Evolutionary conservation across 441 rosid species (phyloP), one percentile per base, ranked within the genome.

Genomic region (Gossypium aridum): DNA sequence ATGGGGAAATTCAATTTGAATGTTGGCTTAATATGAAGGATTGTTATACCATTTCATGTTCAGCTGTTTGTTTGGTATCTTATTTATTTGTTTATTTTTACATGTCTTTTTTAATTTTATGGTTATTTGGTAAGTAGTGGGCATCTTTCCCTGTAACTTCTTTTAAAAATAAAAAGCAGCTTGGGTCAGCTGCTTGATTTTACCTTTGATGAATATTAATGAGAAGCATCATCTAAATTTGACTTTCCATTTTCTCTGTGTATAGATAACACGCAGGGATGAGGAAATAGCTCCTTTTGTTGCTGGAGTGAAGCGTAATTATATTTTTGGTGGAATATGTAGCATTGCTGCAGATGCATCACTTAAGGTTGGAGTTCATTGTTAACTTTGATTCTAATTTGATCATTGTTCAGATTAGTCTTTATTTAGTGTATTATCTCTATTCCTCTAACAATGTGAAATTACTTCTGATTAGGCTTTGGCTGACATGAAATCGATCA

Each of bases 321-420:
- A 92, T 82, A 90, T 96, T 77, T 96, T 94, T 83, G 98, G 98
- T 82, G 99, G 99, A 83, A 92, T 96, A 72, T 91, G 97, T 81
- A 80, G 90, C 71, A 65, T 90, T 77, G 99, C 98, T n/a, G 91
- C 97, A 75, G 84, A 80, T 85, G 89, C 95, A 20, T 92, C 95
- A 75, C 85, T 94, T 80, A 94, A 96, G 99, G 99, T 94, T 70
- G 78, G 80, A 20, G 45, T 66, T 17, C 67, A 76, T 19, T 54
- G 39, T 8, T 61, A 57, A 65, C 59, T 1, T 55, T 34, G 14
- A 19, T 25, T 74, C 28, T 54, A 70, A 17, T 64, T 49, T 23
- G 71, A 39, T 43, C 63, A 10, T 59, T 20, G 16, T 76, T 76
- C 49, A 71, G 45, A 65, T 72, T 26, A 12, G 16, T 54, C 65